Conservation (phyloP, 2,329 filamentous ascomycete genomes). For the Trichoderma citrinoviride region DNA sequence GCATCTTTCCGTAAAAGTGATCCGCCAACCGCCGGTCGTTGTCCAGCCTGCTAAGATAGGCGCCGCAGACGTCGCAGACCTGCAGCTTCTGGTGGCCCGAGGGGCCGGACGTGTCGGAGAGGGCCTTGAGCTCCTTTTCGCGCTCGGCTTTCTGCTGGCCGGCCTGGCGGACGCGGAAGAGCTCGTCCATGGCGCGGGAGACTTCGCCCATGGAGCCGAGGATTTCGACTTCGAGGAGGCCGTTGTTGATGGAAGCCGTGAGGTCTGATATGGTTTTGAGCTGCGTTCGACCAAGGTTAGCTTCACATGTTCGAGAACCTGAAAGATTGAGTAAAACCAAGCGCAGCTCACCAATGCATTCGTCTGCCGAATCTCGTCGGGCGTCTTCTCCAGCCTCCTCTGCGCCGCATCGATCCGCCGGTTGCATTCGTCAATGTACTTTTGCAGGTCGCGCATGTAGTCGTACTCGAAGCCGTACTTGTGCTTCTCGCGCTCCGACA, state of each 20-base stretch:
- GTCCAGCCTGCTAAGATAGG: conserved; percentile 86
- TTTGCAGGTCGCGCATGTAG: conserved; percentile 92
- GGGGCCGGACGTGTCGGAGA: conserved; percentile 89
- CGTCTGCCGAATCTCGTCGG: conserved; percentile 94
- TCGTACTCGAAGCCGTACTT: conserved; percentile 92
- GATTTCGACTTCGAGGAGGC: conserved; percentile 80
- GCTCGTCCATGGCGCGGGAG: conserved; percentile 78
- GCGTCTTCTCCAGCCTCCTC: conserved; percentile 89
- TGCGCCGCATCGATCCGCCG: conserved; percentile 88
- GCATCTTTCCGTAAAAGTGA: conserved; percentile 99
- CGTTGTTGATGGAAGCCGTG: conserved; percentile 71
- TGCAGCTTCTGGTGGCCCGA: conserved; percentile 97
- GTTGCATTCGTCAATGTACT: conserved; percentile 97
- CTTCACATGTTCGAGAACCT: not conserved
- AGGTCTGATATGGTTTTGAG: conserved; percentile 85
- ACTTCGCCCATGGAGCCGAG: conserved; percentile 80
- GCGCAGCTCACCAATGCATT: conserved; percentile 64
- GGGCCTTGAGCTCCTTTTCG: conserved; percentile 83
- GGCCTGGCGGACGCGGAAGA: conserved; percentile 78
- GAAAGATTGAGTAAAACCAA: not conserved
- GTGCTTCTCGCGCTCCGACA: conserved; percentile 67
- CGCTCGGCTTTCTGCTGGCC: conserved; percentile 78
- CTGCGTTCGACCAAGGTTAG: conserved; percentile 25
- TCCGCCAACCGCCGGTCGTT: conserved; percentile 93
- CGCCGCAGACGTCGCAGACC: conserved; percentile 97